These are phyloP conservation scores for Aphanomyces astaci DNA, from an alignment of 352 stramenopile genomes.

Conservation along the genomic window DNA sequence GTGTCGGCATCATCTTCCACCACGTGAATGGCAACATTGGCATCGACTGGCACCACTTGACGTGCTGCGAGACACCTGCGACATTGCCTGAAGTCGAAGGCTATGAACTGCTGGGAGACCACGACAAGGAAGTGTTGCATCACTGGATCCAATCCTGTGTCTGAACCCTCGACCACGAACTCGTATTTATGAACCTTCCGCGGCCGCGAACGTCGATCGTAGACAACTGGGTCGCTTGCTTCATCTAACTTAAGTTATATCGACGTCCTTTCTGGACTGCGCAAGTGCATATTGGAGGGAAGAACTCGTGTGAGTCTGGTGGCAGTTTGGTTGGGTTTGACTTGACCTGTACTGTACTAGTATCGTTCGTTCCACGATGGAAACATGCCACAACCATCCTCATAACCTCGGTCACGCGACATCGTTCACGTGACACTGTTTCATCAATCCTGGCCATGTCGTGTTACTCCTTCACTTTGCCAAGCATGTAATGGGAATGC, in stretches of 20 bases:
- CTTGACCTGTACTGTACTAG: too few species aligned
- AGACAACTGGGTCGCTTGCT: too few species aligned
- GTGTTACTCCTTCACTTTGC: slow-evolving; percentile 3
- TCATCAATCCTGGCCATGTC: too few species aligned
- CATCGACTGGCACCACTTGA: slow-evolving; percentile 18
- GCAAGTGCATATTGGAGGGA: too few species aligned
- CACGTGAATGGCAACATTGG: slow-evolving; percentile 18
- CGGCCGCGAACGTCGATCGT: neutral
- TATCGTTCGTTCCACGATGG: too few species aligned
- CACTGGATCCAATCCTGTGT: neutral
- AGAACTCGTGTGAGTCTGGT: too few species aligned
- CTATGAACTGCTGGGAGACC: slow-evolving; percentile 5
- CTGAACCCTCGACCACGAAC: neutral
- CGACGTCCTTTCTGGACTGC: neutral
- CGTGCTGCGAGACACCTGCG: slow-evolving; percentile 17
- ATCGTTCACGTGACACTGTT: too few species aligned
- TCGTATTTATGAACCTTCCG: neutral
- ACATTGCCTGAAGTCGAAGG: neutral
- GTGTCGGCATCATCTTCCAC: slow-evolving; percentile 20
- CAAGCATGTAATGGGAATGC: slow-evolving; percentile 20
- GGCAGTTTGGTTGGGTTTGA: too few species aligned
- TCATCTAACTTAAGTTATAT: neutral
- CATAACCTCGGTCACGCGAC: too few species aligned
- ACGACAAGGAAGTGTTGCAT: slow-evolving; percentile 4
- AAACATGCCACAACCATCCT: too few species aligned